Percentiles rank a stretch among this genome's conserved stretches.
Evolutionary conservation across 495 filamentous ascomycete genomes (phyloP).

Genomic region (Sordaria brevicollis): DNA sequence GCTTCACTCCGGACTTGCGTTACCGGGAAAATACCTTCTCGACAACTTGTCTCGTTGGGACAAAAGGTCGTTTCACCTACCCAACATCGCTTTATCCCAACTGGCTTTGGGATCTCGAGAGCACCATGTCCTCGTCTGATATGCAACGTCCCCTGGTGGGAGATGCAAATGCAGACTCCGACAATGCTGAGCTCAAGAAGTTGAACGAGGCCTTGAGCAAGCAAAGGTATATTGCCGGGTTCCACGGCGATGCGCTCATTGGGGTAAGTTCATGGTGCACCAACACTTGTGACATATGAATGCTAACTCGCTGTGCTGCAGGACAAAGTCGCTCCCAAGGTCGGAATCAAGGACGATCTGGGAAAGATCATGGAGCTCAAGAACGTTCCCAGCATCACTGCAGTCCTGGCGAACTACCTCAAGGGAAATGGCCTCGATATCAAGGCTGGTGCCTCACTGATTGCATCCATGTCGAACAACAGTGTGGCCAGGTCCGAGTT

Average conservation of each 20-base stretch:
- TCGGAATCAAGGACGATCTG: background rate
- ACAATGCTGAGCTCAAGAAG: background rate
- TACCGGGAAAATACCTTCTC: no score
- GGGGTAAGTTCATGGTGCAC: background rate
- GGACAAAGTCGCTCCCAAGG: background rate
- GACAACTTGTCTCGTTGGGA: no score
- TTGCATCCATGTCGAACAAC: constrained; percentile 3
- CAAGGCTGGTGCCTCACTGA: background rate
- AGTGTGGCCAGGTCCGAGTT: background rate
- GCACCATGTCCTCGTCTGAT: background rate
- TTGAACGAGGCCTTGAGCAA: background rate
- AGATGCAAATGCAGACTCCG: background rate
- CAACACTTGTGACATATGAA: background rate
- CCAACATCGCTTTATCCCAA: background rate
- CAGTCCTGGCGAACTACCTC: background rate
- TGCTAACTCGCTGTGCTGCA: background rate
- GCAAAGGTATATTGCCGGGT: background rate
- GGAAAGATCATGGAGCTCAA: background rate
- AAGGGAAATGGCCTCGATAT: background rate
- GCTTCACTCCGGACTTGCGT: background rate
- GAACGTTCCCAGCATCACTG: background rate
- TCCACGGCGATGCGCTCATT: constrained; percentile 4
- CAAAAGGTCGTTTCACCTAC: no score
- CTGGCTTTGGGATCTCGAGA: background rate
- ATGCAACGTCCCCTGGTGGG: background rate